Percentiles rank a stretch among this genome's conserved stretches.
Conservation (phyloP, 345 rosid genomes). For the Eucalyptus urophylla region DNA sequence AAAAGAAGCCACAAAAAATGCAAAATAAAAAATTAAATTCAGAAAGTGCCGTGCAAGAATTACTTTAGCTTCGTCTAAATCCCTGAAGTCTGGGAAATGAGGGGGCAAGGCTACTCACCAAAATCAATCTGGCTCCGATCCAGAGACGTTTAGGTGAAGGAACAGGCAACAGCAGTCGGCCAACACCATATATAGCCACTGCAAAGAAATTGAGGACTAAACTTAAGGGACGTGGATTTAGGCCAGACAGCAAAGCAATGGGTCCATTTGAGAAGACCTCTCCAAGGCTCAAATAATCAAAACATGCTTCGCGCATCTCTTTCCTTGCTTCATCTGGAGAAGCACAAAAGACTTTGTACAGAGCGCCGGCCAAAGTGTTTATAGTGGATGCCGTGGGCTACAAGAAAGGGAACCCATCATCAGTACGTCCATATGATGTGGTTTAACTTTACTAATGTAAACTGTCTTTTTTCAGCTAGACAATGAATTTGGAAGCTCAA, state of each 20-base stretch:
- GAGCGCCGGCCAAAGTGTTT: conserved; percentile 8
- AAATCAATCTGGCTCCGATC: conserved; percentile 5
- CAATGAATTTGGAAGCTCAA: not conserved
- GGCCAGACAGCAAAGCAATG: conserved; percentile 3
- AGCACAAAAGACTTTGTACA: conserved; percentile 7
- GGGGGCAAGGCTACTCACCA: not conserved
- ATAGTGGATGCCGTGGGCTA: conserved; percentile 11
- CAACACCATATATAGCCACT: conserved; percentile 8
- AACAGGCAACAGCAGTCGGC: conserved; percentile 1
- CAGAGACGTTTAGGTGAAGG: conserved; percentile 4
- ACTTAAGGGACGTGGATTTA: not conserved
- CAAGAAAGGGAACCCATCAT: not conserved
- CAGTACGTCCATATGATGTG: not conserved
- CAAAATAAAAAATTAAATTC: not conserved
- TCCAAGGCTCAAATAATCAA: conserved; percentile 7
- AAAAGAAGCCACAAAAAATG: not conserved
- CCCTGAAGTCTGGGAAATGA: not conserved
- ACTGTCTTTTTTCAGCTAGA: not conserved
- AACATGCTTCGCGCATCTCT: conserved; percentile 9
- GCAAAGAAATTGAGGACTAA: conserved; percentile 7
- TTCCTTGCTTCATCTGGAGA: conserved; percentile 2
- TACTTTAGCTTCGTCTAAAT: not conserved
- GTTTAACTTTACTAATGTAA: not conserved
- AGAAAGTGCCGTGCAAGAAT: not conserved
- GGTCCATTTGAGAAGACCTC: conserved; percentile 1